Evolutionary conservation across 139 green algal species (phyloP).

Genomic region (Tetradesmus obliquus): DNA sequence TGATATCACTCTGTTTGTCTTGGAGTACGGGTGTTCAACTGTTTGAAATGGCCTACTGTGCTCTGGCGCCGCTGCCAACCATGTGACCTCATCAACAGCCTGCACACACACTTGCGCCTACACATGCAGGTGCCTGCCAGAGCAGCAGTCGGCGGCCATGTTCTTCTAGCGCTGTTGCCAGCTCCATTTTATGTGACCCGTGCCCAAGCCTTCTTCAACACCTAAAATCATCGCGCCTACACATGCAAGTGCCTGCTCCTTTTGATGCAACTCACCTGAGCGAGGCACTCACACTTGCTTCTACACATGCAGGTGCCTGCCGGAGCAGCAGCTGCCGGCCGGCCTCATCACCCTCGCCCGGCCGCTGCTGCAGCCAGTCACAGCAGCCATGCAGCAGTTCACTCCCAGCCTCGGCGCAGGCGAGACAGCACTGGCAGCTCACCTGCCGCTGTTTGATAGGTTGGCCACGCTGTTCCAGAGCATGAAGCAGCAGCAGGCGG

Average conservation of each 20-base stretch:
- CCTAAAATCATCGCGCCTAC: not conserved
- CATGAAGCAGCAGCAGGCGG: constrained; percentile 30
- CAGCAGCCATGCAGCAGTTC: constrained; percentile 39
- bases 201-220: not conserved
- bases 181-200: not conserved
- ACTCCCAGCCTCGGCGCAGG: constrained; percentile 16
- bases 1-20: no score
- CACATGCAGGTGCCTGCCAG: constrained; percentile 28
- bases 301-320: constrained; percentile 33
- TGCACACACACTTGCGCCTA: not conserved
- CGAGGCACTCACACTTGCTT: no score
- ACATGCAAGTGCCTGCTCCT: not conserved
- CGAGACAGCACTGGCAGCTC: constrained; percentile 11
- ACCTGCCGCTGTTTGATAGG: constrained; percentile 71
- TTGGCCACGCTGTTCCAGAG: constrained; percentile 71
- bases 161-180: no score
- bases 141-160: constrained; percentile 38
- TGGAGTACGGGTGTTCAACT: no score
- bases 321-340: constrained; percentile 43
- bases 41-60: no score
- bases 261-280: not conserved
- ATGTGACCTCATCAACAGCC: no score
- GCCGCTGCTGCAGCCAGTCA: constrained; percentile 65
- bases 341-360: constrained; percentile 62
- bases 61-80: no score